phyloP scores from a whole-genome alignment of 1,284 basidiomycete species.

The Irpex rosettiformis region DNA sequence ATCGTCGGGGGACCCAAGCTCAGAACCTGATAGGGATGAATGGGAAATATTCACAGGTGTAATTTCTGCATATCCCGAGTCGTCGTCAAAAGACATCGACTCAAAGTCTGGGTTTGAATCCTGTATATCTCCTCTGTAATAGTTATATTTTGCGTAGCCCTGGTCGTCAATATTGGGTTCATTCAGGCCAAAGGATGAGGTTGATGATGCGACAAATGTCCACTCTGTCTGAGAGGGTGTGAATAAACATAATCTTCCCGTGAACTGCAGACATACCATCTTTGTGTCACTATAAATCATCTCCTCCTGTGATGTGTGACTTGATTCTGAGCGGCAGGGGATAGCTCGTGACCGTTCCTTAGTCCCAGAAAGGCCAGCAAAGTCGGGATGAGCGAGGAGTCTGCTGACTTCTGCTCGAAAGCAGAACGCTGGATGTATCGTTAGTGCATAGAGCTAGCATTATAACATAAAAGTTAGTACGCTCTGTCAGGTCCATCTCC shows the following conservation, averaged over 20 bases:
- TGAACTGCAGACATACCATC: neutral
- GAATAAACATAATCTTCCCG: neutral
- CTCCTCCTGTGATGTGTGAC: neutral
- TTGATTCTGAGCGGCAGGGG: neutral
- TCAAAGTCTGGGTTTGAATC: slow-evolving; percentile 17
- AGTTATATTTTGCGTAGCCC: neutral
- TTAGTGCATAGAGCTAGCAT: neutral
- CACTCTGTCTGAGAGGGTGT: neutral
- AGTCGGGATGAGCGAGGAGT: slow-evolving; percentile 41
- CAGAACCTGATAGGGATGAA: neutral
- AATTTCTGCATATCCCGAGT: slow-evolving; percentile 18
- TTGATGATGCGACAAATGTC: neutral
- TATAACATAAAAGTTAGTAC: slow-evolving; percentile 19
- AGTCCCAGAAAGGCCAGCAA: slow-evolving; percentile 36
- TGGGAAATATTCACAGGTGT: neutral
- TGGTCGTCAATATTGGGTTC: neutral
- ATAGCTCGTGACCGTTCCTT: neutral
- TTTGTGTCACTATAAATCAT: neutral
- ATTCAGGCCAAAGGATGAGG: too few relatives aligned
- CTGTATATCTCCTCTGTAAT: neutral
- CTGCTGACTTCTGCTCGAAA: slow-evolving; percentile 38
- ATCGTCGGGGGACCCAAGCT: neutral
- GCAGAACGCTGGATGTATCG: slow-evolving; percentile 30
- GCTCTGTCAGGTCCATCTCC: slow-evolving; percentile 22
- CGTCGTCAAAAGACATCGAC: slow-evolving; percentile 21